These are phyloP conservation scores for Recurvomyces mirabilis DNA, from an alignment of 495 filamentous ascomycete species.

Conservation along the genomic window DNA sequence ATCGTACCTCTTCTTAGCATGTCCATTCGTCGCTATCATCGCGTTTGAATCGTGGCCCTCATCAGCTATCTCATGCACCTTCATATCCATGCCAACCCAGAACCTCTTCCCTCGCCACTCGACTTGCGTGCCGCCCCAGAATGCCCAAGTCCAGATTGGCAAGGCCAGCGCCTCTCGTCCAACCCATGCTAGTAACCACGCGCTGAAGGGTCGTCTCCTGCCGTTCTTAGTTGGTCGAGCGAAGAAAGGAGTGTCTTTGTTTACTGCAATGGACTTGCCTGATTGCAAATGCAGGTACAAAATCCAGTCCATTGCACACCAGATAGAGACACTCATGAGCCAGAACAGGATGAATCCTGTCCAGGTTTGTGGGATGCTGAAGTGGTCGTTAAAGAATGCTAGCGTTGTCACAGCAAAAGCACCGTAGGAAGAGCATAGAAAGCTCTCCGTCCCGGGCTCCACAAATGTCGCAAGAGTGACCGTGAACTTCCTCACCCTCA, in stretches of 20 bases:
- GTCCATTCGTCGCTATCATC: too few species aligned
- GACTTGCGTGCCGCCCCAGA: slow-evolving; percentile 72
- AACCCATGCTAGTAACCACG: slow-evolving; percentile 77
- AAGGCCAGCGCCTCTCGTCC: slow-evolving; percentile 72
- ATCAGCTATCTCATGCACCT: slow-evolving; percentile 41
- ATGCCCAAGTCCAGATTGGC: slow-evolving; percentile 78
- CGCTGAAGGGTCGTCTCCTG: slow-evolving; percentile 37
- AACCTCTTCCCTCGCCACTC: slow-evolving; percentile 78
- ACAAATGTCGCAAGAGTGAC: slow-evolving; percentile 79
- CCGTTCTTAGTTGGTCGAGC: slow-evolving; percentile 38
- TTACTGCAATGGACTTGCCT: slow-evolving; percentile 54
- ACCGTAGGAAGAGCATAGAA: slow-evolving; percentile 70
- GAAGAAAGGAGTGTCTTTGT: slow-evolving; percentile 63
- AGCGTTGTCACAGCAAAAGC: slow-evolving; percentile 68
- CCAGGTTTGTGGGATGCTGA: slow-evolving; percentile 59
- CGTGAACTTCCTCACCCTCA: slow-evolving; percentile 89
- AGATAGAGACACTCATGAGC: slow-evolving; percentile 50
- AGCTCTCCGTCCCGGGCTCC: slow-evolving; percentile 88
- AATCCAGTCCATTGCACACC: slow-evolving; percentile 64
- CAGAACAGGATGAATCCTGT: slow-evolving; percentile 52
- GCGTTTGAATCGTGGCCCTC: not conserved
- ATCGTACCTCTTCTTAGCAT: not conserved
- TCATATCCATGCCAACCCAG: slow-evolving; percentile 75
- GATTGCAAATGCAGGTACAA: slow-evolving; percentile 65
- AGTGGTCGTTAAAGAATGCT: slow-evolving; percentile 43